Conservation (phyloP, 2,329 filamentous ascomycete species). For the Cladophialophora chaetospira region DNA sequence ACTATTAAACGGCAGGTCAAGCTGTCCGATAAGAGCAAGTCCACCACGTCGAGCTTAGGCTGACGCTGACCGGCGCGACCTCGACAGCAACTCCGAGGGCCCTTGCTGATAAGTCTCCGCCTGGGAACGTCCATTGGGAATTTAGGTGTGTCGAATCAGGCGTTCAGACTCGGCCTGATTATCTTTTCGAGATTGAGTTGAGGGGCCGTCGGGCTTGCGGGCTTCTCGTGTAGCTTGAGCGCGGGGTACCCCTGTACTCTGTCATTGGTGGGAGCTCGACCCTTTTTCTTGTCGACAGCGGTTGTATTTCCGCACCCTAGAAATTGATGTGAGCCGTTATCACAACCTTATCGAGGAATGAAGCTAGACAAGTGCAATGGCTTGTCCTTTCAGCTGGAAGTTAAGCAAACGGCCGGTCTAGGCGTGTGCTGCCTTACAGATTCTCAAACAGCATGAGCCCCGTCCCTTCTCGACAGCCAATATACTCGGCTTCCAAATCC, state of each 20-base stretch:
- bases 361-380: not conserved
- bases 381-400: not conserved
- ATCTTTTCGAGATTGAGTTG: not conserved
- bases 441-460: slow-evolving; percentile 16
- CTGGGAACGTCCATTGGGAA: not conserved
- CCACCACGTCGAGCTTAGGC: not conserved
- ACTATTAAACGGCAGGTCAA: not conserved
- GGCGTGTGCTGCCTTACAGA: not conserved
- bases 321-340: not conserved
- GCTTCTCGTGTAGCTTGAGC: not conserved
- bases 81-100: not conserved
- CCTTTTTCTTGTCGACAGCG: not conserved
- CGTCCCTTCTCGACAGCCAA: slow-evolving; percentile 22
- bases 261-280: no score
- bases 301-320: not conserved
- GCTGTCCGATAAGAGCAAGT: not conserved
- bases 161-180: not conserved
- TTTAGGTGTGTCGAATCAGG: not conserved
- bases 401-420: not conserved
- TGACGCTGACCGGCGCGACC: not conserved
- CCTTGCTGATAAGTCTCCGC: not conserved
- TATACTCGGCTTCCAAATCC: slow-evolving; percentile 21
- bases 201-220: not conserved
- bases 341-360: not conserved
- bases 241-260: not conserved